These are phyloP conservation scores for Quambalaria eucalypti DNA, from an alignment of 1,284 basidiomycete genomes.

Conservation along the genomic window DNA sequence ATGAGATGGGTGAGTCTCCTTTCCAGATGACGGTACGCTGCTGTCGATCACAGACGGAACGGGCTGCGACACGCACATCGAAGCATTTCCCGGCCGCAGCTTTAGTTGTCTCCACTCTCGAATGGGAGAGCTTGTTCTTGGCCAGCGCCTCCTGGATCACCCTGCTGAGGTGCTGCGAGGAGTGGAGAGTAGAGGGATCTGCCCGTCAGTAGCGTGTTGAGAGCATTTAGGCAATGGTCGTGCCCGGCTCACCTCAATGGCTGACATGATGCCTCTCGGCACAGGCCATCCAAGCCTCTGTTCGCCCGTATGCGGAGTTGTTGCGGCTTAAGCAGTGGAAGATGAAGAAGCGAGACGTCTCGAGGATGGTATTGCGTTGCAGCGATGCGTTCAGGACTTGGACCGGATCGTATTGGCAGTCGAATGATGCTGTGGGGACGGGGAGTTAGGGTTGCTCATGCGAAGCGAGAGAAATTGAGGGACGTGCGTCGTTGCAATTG, in stretches of 20 bases:
- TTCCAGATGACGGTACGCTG: neutral
- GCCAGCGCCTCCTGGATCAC: conserved; percentile 16
- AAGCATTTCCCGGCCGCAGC: conserved; percentile 10
- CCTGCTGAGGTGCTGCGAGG: conserved; percentile 4
- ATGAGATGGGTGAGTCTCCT: neutral
- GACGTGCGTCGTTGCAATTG: too few species aligned
- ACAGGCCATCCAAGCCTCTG: too few species aligned
- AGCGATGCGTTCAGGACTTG: too few species aligned
- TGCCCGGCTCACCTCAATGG: neutral
- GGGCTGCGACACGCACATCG: conserved; percentile 6
- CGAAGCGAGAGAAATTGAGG: too few species aligned
- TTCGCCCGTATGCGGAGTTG: too few species aligned
- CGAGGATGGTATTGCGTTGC: too few species aligned
- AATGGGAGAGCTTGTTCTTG: conserved; percentile 26
- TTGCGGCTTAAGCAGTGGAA: too few species aligned
- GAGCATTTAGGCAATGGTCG: neutral
- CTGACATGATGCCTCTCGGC: neutral
- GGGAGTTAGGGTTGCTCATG: too few species aligned
- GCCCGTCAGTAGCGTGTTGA: neutral
- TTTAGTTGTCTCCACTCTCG: conserved; percentile 16
- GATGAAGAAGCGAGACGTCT: too few species aligned
- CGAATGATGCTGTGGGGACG: too few species aligned
- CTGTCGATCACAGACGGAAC: neutral
- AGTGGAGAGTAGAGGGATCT: neutral
- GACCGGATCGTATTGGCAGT: too few species aligned